These are phyloP conservation scores for Lotus japonicus DNA, from an alignment of 306 rosid genomes.

Conservation along the genomic window DNA sequence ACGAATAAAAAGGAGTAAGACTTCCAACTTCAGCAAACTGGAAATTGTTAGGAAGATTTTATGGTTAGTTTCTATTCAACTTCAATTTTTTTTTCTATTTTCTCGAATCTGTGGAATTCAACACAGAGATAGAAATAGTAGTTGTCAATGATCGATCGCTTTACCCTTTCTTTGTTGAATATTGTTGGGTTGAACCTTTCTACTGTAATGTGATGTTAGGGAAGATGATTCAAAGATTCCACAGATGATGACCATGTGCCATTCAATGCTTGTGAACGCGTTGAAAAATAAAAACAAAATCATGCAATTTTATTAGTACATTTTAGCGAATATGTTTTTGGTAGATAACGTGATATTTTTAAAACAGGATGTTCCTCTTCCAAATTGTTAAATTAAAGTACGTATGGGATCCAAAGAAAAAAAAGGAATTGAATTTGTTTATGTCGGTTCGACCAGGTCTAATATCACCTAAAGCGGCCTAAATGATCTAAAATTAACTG, in stretches of 20 bases:
- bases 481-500: no score
- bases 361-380: neutral
- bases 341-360: neutral
- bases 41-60: neutral
- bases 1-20: neutral
- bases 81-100: neutral
- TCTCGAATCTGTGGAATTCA: neutral
- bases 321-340: neutral
- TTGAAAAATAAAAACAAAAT: neutral
- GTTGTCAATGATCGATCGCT: neutral
- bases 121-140: neutral
- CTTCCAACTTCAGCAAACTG: neutral
- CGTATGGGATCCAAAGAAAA: neutral
- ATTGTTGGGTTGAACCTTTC: neutral
- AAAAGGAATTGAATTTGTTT: neutral
- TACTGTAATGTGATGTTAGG: neutral
- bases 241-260: slow-evolving; percentile 22
- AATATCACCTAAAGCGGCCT: no score
- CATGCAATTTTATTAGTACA: neutral
- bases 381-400: neutral
- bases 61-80: neutral
- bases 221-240: slow-evolving; percentile 21
- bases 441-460: no score
- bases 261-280: slow-evolving; percentile 28
- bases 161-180: neutral